Evolutionary conservation across 116 monocot genomes (phyloP).

Genomic region (Zostera marina): DNA sequence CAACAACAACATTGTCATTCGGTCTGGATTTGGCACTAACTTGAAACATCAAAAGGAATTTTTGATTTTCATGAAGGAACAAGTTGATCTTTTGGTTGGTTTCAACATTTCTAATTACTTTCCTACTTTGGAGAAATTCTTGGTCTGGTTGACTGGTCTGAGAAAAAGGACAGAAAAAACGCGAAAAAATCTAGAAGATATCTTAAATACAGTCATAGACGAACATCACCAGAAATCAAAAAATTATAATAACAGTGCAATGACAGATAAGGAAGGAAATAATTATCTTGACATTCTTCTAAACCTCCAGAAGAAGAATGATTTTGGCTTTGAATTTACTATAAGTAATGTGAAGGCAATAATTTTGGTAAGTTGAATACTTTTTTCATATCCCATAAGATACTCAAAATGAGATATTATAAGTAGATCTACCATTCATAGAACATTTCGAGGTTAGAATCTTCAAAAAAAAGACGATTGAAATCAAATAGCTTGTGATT

Average conservation of each 20-base stretch:
- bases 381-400: no score
- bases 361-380: background rate
- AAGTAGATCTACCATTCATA: no score
- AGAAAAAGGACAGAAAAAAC: background rate
- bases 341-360: conserved; percentile 3
- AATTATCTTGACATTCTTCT: background rate
- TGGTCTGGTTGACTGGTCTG: background rate
- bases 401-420: no score
- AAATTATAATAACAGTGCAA: background rate
- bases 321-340: no score
- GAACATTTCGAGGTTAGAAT: no score
- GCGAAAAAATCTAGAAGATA: background rate
- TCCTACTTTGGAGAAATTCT: conserved; percentile 9
- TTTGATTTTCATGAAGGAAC: conserved; percentile 2
- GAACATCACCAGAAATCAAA: background rate
- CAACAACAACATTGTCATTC: background rate
- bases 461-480: no score
- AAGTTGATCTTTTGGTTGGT: background rate
- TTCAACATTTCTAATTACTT: no score
- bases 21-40: conserved; percentile 6
- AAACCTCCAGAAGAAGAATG: background rate
- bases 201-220: conserved; percentile 3
- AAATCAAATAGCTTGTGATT: no score
- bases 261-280: background rate
- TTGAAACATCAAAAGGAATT: background rate